phyloP scores from a whole-genome alignment of 495 filamentous ascomycete genomes.

The Niebla homalea region DNA sequence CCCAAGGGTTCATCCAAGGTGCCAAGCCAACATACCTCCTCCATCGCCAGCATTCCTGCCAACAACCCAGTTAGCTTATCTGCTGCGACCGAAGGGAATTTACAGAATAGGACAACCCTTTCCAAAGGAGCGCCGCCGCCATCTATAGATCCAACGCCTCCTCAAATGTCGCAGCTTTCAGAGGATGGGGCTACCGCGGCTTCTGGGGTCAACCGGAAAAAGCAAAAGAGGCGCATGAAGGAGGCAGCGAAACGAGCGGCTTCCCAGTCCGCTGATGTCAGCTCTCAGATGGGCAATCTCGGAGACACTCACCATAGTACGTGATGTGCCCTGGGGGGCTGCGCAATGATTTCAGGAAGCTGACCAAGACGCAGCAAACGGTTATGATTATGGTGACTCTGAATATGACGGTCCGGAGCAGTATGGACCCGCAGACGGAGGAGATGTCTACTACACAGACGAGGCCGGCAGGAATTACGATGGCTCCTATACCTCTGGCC shows the following conservation, averaged over 20 bases:
- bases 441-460: slow-evolving; percentile 30
- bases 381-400: slow-evolving; percentile 19
- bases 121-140: neutral
- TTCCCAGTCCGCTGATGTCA: slow-evolving; percentile 22
- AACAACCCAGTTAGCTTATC: slow-evolving; percentile 1
- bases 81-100: neutral
- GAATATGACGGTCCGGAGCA: slow-evolving; percentile 22
- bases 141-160: neutral
- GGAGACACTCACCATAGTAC: slow-evolving; percentile 5
- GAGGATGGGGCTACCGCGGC: slow-evolving; percentile 8
- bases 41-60: neutral
- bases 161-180: neutral
- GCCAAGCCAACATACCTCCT: neutral
- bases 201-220: slow-evolving; percentile 69
- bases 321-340: too few species aligned
- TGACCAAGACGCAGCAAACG: slow-evolving; percentile 10
- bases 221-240: slow-evolving; percentile 74
- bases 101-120: neutral
- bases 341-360: neutral
- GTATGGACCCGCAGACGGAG: slow-evolving; percentile 25
- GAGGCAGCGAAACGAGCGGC: slow-evolving; percentile 59
- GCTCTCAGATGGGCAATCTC: slow-evolving; percentile 6
- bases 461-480: slow-evolving; percentile 14
- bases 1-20: slow-evolving; percentile 5
- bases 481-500: slow-evolving; percentile 9